Evolutionary conservation across 169 alveolate genomes (phyloP).

Genomic region (Babesia divergens): DNA sequence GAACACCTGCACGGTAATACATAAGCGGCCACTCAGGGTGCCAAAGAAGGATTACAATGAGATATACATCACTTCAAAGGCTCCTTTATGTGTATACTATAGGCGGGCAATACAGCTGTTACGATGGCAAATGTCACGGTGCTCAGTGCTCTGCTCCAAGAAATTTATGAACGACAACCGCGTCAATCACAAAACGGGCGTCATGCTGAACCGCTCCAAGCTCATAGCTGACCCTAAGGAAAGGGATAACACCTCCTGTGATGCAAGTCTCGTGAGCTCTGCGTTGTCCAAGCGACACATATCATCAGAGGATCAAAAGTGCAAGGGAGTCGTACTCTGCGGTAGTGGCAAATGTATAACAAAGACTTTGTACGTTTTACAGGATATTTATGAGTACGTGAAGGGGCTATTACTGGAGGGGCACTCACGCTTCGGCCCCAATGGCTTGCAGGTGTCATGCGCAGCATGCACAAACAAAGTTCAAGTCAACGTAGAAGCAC

Average conservation of each 20-base stretch:
- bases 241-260: background rate
- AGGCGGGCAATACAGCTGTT: constrained; percentile 40
- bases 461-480: background rate
- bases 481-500: background rate
- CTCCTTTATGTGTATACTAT: constrained; percentile 57
- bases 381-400: constrained; percentile 43
- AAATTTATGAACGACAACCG: constrained; percentile 1
- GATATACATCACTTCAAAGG: constrained; percentile 42
- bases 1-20: constrained; percentile 1
- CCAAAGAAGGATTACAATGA: constrained; percentile 48
- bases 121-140: constrained; percentile 43
- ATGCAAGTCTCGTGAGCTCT: background rate
- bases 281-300: constrained; percentile 22
- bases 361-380: constrained; percentile 49
- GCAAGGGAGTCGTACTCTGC: constrained; percentile 10
- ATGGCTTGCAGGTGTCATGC: background rate
- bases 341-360: constrained; percentile 57
- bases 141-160: background rate
- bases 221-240: background rate
- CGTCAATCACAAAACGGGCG: constrained; percentile 26
- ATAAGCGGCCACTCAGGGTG: constrained; percentile 46
- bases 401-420: constrained; percentile 3
- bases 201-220: constrained; percentile 22
- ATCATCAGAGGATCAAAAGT: background rate
- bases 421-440: background rate